phyloP scores from a whole-genome alignment of 106 monocot species.

The Narthecium ossifragum region DNA sequence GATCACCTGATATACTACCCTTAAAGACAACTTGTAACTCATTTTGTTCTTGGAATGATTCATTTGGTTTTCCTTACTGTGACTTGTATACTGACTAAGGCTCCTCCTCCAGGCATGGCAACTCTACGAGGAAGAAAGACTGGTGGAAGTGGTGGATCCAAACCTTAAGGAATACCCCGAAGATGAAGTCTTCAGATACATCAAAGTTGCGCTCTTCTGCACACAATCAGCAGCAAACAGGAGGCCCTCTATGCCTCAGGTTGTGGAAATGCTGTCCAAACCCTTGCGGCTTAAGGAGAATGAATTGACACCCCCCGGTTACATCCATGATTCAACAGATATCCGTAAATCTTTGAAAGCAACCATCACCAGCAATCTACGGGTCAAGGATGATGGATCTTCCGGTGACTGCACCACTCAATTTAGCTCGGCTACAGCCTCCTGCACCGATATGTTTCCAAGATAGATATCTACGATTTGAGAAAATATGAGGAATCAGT shows the following conservation, averaged over 20 bases:
- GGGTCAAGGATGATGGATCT: slow-evolving; percentile 9
- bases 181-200: slow-evolving; percentile 52
- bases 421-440: neutral
- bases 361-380: slow-evolving; percentile 8
- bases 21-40: neutral
- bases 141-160: slow-evolving; percentile 44
- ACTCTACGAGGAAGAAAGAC: slow-evolving; percentile 39
- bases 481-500: no score
- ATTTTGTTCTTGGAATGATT: neutral
- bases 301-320: slow-evolving; percentile 51
- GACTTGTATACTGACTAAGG: slow-evolving; percentile 7
- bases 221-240: slow-evolving; percentile 49
- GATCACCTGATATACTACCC: no score
- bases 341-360: neutral
- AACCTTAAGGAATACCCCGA: slow-evolving; percentile 36
- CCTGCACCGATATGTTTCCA: slow-evolving; percentile 32
- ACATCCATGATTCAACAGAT: slow-evolving; percentile 18
- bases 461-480: no score
- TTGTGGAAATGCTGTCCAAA: slow-evolving; percentile 57
- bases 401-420: neutral
- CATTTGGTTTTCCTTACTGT: neutral
- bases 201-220: slow-evolving; percentile 56
- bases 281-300: slow-evolving; percentile 36
- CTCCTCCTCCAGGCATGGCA: slow-evolving; percentile 44
- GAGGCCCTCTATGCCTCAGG: slow-evolving; percentile 59